Percentiles rank a stretch among this genome's conserved stretches.
phyloP scores from a whole-genome alignment of 495 filamentous ascomycete genomes.

The Penicillium cosmopolitanum region DNA sequence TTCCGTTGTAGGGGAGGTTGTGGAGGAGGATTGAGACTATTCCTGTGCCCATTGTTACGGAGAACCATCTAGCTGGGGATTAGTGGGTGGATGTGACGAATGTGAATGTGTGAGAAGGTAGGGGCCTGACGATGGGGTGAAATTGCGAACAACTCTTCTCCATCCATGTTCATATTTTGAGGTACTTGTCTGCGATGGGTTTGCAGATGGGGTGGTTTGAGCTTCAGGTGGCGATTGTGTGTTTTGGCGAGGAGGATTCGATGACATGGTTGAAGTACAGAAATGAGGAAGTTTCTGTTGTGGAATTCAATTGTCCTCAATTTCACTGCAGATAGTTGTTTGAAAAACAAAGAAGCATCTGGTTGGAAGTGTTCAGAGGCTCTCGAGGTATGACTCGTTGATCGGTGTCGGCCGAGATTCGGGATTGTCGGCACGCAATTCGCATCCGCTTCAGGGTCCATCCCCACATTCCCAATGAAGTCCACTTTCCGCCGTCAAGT shows the following conservation, averaged over 20 bases:
- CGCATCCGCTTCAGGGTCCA: not conserved
- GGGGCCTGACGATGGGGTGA: constrained; percentile 47
- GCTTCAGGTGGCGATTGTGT: not conserved
- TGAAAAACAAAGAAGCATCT: too few species aligned
- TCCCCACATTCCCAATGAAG: not conserved
- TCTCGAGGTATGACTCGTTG: constrained; percentile 12
- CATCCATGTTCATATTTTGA: constrained; percentile 41
- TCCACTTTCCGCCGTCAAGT: not conserved
- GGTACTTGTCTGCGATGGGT: not conserved
- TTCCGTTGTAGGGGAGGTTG: constrained; percentile 57
- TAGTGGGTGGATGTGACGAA: not conserved
- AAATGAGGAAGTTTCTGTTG: not conserved
- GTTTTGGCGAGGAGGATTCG: not conserved
- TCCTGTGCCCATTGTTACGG: constrained; percentile 68
- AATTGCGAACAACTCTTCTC: constrained; percentile 51
- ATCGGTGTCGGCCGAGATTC: constrained; percentile 14
- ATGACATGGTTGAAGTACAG: not conserved
- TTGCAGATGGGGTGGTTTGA: not conserved
- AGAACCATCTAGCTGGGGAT: constrained; percentile 42
- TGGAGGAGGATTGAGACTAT: constrained; percentile 64
- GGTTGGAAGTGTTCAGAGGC: not conserved
- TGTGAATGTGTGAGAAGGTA: too few species aligned
- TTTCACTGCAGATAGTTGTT: not conserved
- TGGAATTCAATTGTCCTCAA: not conserved
- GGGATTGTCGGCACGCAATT: constrained; percentile 7